These are phyloP conservation scores for Trichoderma pleuroti DNA, from an alignment of 2,329 filamentous ascomycete genomes.

Conservation along the genomic window DNA sequence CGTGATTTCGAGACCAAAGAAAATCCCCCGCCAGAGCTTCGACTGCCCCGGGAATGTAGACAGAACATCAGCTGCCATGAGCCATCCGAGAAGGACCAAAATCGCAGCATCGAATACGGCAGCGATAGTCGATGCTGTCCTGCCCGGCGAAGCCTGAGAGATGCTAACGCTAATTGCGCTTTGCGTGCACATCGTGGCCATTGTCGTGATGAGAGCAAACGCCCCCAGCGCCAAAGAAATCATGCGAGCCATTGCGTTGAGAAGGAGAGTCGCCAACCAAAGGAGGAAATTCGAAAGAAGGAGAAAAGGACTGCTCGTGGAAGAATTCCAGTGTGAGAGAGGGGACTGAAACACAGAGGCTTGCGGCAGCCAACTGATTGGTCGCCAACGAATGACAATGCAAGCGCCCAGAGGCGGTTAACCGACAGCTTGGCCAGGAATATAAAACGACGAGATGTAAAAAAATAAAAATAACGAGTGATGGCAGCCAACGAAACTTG, in stretches of 20 bases:
- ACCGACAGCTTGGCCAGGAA: background rate
- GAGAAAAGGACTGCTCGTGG: background rate
- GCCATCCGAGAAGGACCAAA: slow-evolving; percentile 27
- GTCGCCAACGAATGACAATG: background rate
- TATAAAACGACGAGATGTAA: background rate
- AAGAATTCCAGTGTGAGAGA: slow-evolving; percentile 6
- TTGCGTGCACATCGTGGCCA: slow-evolving; percentile 22
- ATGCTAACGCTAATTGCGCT: slow-evolving; percentile 19
- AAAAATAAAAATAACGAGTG: background rate
- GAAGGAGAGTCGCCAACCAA: background rate
- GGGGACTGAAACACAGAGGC: slow-evolving; percentile 5
- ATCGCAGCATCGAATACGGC: slow-evolving; percentile 29
- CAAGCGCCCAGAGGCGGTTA: background rate
- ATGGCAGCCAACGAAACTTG: background rate
- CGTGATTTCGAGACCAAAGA: slow-evolving; percentile 33
- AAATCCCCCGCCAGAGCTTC: slow-evolving; percentile 25
- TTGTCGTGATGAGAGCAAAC: slow-evolving; percentile 23
- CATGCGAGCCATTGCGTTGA: slow-evolving; percentile 7
- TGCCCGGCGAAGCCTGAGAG: slow-evolving; percentile 4
- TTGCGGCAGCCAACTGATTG: background rate
- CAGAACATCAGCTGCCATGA: slow-evolving; percentile 34
- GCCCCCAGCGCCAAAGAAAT: slow-evolving; percentile 15
- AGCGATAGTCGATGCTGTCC: slow-evolving; percentile 27
- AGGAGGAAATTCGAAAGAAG: background rate
- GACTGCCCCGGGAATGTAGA: slow-evolving; percentile 26